phyloP scores from a whole-genome alignment of 352 stramenopile species.

The Phytophthora podocarpi region DNA sequence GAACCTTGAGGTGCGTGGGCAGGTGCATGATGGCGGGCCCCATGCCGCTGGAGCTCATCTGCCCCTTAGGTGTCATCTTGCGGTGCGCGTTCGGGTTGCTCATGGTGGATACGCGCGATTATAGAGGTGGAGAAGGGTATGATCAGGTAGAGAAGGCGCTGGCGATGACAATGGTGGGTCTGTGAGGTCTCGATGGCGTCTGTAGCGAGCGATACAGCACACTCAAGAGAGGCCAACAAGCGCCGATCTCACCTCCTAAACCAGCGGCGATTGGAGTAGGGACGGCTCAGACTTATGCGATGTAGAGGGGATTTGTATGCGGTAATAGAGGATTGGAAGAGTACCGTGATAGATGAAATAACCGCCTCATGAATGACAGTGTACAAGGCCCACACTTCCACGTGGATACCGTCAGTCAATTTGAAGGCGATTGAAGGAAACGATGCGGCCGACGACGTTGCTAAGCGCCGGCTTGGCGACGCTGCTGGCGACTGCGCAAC shows the following conservation, averaged over 20 bases:
- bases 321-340: not conserved
- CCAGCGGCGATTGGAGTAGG: slow-evolving; percentile 20
- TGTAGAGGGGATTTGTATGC: slow-evolving; percentile 10
- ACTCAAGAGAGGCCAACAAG: not conserved
- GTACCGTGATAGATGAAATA: not conserved
- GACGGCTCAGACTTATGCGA: slow-evolving; percentile 10
- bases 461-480: slow-evolving; percentile 18
- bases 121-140: not conserved
- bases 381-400: slow-evolving; percentile 12
- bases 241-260: slow-evolving; percentile 9
- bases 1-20: slow-evolving; percentile 74
- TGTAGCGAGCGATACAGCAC: slow-evolving; percentile 4
- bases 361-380: not conserved
- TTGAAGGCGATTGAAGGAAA: slow-evolving; percentile 12
- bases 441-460: slow-evolving; percentile 26
- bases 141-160: slow-evolving; percentile 1
- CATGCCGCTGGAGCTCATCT: slow-evolving; percentile 90
- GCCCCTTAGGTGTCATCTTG: slow-evolving; percentile 90
- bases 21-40: slow-evolving; percentile 83
- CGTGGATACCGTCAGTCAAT: slow-evolving; percentile 23
- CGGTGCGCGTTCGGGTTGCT: slow-evolving; percentile 72
- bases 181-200: not conserved
- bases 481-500: slow-evolving; percentile 25
- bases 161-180: not conserved
- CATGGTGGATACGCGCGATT: slow-evolving; percentile 26